Evolutionary conservation across 192 early-diverging fungal species (phyloP).

Genomic region (Lobulomyces angularis): DNA sequence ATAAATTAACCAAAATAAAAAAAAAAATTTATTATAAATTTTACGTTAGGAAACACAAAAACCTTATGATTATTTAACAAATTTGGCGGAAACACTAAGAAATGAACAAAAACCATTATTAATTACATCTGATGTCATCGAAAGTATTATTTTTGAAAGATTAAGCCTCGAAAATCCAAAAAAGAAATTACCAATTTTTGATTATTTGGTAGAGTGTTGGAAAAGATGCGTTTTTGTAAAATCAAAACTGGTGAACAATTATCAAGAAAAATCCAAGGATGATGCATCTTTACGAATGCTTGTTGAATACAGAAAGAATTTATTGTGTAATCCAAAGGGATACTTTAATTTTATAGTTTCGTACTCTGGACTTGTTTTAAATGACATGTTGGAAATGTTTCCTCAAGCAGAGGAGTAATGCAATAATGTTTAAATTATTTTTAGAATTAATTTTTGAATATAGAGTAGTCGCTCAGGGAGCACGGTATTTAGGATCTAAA

Average conservation of each 20-base stretch:
- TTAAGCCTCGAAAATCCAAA: slow-evolving; percentile 24
- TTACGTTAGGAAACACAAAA: slow-evolving; percentile 8
- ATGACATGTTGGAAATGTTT: slow-evolving; percentile 78
- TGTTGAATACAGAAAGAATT: slow-evolving; percentile 36
- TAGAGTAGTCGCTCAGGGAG: slow-evolving; percentile 20
- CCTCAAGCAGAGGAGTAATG: slow-evolving; percentile 42
- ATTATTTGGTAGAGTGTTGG: slow-evolving; percentile 27
- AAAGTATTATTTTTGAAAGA: slow-evolving; percentile 18
- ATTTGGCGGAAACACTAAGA: slow-evolving; percentile 14
- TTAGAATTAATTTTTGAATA: slow-evolving; percentile 3
- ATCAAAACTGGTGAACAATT: slow-evolving; percentile 13
- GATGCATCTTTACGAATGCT: slow-evolving; percentile 4
- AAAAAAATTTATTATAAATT: slow-evolving; percentile 14
- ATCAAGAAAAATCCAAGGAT: slow-evolving; percentile 35
- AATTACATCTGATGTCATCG: slow-evolving; percentile 10
- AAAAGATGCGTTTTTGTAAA: slow-evolving; percentile 18
- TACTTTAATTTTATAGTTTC: slow-evolving; percentile 64
- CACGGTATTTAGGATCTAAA: slow-evolving; percentile 21
- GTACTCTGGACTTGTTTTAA: slow-evolving; percentile 71
- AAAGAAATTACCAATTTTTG: slow-evolving; percentile 13
- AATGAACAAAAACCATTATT: slow-evolving; percentile 5
- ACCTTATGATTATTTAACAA: slow-evolving; percentile 5
- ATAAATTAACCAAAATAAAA: slow-evolving; percentile 15
- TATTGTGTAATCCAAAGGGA: slow-evolving; percentile 43
- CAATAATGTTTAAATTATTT: not conserved